phyloP scores from a whole-genome alignment of 2,329 filamentous ascomycete species.

The Penicillium sp. region DNA sequence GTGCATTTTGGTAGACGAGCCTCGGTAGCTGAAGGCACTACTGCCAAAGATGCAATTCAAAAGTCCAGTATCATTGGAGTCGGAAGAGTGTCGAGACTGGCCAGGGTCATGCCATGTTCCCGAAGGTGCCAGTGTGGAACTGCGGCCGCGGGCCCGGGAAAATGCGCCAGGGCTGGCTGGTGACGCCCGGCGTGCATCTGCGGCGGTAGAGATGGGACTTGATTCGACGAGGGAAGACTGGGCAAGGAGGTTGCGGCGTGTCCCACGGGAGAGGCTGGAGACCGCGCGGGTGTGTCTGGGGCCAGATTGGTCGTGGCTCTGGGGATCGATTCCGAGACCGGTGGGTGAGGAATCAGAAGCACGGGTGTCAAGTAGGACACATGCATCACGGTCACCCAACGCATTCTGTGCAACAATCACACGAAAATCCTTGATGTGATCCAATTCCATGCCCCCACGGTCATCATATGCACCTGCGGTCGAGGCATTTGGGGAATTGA shows the following conservation, averaged over 20 bases:
- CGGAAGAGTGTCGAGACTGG: slow-evolving; percentile 41
- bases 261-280: slow-evolving; percentile 39
- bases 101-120: slow-evolving; percentile 35
- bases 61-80: slow-evolving; percentile 54
- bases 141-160: slow-evolving; percentile 45
- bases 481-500: slow-evolving; percentile 46
- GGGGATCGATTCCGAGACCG: slow-evolving; percentile 39
- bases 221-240: slow-evolving; percentile 39
- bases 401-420: slow-evolving; percentile 52
- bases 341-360: slow-evolving; percentile 30
- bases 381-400: slow-evolving; percentile 49
- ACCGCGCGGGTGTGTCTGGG: slow-evolving; percentile 38
- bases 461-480: slow-evolving; percentile 49
- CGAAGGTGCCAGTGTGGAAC: slow-evolving; percentile 46
- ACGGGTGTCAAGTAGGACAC: slow-evolving; percentile 48
- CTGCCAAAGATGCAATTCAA: slow-evolving; percentile 64
- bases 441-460: slow-evolving; percentile 48
- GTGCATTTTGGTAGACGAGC: slow-evolving; percentile 63
- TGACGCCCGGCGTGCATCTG: slow-evolving; percentile 34
- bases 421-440: slow-evolving; percentile 46
- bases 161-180: slow-evolving; percentile 40
- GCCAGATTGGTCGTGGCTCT: slow-evolving; percentile 31
- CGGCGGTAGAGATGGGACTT: slow-evolving; percentile 34
- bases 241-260: slow-evolving; percentile 34
- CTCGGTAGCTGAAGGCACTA: slow-evolving; percentile 57